A percentile compares a stretch with the other conserved stretches of the same genome.
Evolutionary conservation across 2,329 filamentous ascomycete species (phyloP).

Genomic region (Amesomyces nigricolor): DNA sequence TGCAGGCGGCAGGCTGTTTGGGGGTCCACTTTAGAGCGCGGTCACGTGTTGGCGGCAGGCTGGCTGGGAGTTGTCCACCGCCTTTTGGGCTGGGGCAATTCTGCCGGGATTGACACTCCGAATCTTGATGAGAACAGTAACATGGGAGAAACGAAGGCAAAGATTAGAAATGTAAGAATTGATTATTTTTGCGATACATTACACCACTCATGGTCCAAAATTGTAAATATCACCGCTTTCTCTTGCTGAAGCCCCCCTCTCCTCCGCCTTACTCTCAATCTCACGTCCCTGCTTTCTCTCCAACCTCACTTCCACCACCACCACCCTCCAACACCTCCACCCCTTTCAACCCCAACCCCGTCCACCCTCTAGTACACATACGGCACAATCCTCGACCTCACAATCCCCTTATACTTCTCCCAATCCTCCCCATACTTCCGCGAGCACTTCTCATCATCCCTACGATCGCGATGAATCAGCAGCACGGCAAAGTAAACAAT

Average conservation of each 20-base stretch:
- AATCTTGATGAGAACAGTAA: not conserved
- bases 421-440: conserved; percentile 91
- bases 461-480: conserved; percentile 75
- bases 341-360: too few species aligned
- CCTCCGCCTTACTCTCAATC: too few species aligned
- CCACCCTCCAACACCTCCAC: too few species aligned
- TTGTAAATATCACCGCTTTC: too few species aligned
- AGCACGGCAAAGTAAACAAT: conserved; percentile 85
- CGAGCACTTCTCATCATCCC: conserved; percentile 87
- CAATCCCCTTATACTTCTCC: conserved; percentile 79
- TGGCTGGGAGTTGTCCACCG: not conserved
- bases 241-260: too few species aligned
- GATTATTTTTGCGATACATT: not conserved
- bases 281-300: too few species aligned
- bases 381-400: conserved; percentile 77
- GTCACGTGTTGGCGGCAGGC: not conserved
- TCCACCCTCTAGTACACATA: conserved; percentile 61
- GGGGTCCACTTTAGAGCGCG: not conserved
- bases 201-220: too few species aligned
- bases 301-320: too few species aligned
- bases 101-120: not conserved
- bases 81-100: not conserved
- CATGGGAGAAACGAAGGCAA: not conserved
- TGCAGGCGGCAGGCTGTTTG: not conserved
- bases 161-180: not conserved